These are phyloP conservation scores for Seiridium cupressi DNA, from an alignment of 2,329 filamentous ascomycete species.

Conservation along the genomic window DNA sequence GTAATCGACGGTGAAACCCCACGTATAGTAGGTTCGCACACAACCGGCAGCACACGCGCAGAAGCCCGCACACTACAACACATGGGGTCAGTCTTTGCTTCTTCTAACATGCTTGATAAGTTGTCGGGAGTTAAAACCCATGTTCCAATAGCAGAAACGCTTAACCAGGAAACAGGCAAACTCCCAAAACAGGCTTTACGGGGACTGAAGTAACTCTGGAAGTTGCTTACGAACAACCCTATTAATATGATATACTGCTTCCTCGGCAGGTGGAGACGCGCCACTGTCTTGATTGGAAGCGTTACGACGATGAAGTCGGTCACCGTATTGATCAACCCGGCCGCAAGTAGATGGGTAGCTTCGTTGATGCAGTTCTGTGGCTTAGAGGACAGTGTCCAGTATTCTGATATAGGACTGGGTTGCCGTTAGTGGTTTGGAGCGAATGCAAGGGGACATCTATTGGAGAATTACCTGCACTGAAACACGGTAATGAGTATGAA, in stretches of 20 bases:
- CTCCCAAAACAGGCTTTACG: too few relatives aligned
- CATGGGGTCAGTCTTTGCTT: too few relatives aligned
- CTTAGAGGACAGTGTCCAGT: constrained; percentile 30
- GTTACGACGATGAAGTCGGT: constrained; percentile 53
- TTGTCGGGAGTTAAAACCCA: too few relatives aligned
- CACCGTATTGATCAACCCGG: constrained; percentile 56
- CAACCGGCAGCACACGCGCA: constrained; percentile 35
- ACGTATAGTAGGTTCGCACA: constrained; percentile 32
- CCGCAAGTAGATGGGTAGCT: constrained; percentile 46
- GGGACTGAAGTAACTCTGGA: too few relatives aligned
- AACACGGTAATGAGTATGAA: constrained; percentile 30
- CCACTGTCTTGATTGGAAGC: constrained; percentile 45
- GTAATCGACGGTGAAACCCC: constrained; percentile 19
- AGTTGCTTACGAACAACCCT: constrained; percentile 33
- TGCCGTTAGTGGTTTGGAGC: background rate
- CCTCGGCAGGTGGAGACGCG: constrained; percentile 39
- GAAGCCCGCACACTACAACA: constrained; percentile 34
- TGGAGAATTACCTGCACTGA: constrained; percentile 27
- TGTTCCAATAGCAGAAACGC: too few relatives aligned
- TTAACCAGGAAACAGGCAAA: too few relatives aligned
- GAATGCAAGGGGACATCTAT: too few relatives aligned
- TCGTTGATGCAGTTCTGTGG: constrained; percentile 42
- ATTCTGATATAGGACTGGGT: constrained; percentile 29
- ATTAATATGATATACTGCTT: constrained; percentile 42
- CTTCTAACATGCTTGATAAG: too few relatives aligned